phyloP scores from a whole-genome alignment of 768 basidiomycete species.

The Filobasidium wieringae region DNA sequence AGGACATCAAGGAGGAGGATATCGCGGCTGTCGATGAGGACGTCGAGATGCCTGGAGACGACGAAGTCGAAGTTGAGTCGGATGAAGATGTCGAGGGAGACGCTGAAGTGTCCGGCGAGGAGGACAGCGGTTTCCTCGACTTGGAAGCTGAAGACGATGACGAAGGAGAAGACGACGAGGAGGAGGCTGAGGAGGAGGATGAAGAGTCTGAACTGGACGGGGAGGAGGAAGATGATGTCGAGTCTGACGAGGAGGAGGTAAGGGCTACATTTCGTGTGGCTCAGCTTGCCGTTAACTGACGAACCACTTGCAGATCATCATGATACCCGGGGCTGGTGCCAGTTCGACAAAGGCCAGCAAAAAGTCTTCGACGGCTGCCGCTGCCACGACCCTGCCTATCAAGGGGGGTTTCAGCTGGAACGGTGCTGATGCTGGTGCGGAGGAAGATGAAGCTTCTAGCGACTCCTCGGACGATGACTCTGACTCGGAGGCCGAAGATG shows the following conservation, averaged over 20 bases:
- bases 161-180: conserved; percentile 30
- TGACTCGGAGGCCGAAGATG: conserved; percentile 34
- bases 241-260: conserved; percentile 3
- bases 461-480: conserved; percentile 42
- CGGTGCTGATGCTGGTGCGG: conserved; percentile 38
- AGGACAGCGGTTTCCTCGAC: too few relatives aligned
- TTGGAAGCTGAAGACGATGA: conserved; percentile 25
- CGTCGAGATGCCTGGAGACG: conserved; percentile 11
- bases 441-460: conserved; percentile 43
- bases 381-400: conserved; percentile 3
- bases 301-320: neutral
- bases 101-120: conserved; percentile 27
- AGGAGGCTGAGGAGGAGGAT: conserved; percentile 16
- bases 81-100: conserved; percentile 15
- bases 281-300: neutral
- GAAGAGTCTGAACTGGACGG: conserved; percentile 21
- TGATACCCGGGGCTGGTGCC: conserved; percentile 19
- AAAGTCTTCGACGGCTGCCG: neutral
- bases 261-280: neutral
- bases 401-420: conserved; percentile 38
- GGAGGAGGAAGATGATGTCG: neutral
- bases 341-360: conserved; percentile 41
- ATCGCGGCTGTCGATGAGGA: conserved; percentile 23
- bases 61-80: conserved; percentile 21
- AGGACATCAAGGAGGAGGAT: conserved; percentile 32